Conservation (phyloP, 1,284 basidiomycete genomes). For the Sparassis latifolia region DNA sequence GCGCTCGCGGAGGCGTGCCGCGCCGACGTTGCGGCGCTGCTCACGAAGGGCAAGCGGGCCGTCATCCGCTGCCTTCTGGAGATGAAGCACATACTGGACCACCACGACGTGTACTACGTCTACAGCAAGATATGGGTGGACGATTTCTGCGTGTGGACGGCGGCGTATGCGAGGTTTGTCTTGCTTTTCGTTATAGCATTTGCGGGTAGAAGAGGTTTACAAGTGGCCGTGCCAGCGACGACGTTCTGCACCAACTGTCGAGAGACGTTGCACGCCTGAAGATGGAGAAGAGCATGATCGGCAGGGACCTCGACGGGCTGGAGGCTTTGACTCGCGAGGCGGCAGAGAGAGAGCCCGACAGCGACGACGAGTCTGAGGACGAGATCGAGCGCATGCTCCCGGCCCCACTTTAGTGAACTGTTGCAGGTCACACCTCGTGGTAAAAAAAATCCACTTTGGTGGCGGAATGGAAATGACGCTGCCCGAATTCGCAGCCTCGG, state of each 20-base stretch:
- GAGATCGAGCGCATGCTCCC: constrained; percentile 31
- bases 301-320: constrained; percentile 63
- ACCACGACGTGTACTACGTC: constrained; percentile 76
- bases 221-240: constrained; percentile 43
- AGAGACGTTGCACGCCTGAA: constrained; percentile 31
- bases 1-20: constrained; percentile 60
- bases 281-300: constrained; percentile 49
- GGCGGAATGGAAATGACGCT: too few species aligned
- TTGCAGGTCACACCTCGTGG: too few species aligned
- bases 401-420: constrained; percentile 13
- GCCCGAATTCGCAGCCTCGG: too few species aligned
- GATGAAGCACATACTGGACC: constrained; percentile 65
- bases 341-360: constrained; percentile 23
- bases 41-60: constrained; percentile 52
- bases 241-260: constrained; percentile 40
- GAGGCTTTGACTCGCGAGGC: constrained; percentile 46
- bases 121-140: constrained; percentile 80
- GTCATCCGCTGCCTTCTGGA: constrained; percentile 60
- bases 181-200: constrained; percentile 2
- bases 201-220: neutral
- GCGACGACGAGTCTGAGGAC: constrained; percentile 31
- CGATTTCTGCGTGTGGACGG: constrained; percentile 72
- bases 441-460: too few species aligned
- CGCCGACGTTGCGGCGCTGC: constrained; percentile 51
- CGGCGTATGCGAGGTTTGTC: constrained; percentile 50